Evolutionary conservation across 1,284 basidiomycete species (phyloP), one percentile per base, ranked within the genome.

Genomic region (Trichosporon sp.): DNA sequence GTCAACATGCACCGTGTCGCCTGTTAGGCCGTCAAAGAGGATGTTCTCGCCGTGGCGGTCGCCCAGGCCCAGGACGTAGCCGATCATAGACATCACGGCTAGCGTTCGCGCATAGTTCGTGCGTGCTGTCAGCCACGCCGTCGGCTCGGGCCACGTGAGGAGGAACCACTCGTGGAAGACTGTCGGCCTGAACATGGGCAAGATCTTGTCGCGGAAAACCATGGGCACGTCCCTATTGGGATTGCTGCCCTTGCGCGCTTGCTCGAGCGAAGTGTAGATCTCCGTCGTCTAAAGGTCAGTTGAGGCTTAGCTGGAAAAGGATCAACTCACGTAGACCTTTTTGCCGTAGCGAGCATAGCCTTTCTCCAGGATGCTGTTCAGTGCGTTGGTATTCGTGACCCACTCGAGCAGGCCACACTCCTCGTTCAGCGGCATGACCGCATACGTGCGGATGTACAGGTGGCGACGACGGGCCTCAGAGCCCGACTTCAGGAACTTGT

Each of bases 1-100:
- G 80, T 99, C 96, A 57, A 99, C 95, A 72, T 99, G 96, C 2
- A 99, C 90, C 2, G 91, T 87, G 74, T 97, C 95, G 3, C 96
- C 96, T 0, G 88, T 90, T 64, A 88, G 88, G 2, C 84, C 85
- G 74, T 99, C 96, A 49, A 99, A 87, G 10, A 99, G 83, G 57
- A 99, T 97, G 75, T 99, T 99, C 80, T 99, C 96, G 71, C 91
- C 89, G 77, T 99, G 96, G 54, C 96, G 86, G 79, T 99, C 96
- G 13, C 96, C 96, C n/a, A 99, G 84, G 11, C 94, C 96, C 9
- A 99, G 83, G 34, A 99, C 95, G 71, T 92, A 96, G 21, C 96
- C 96, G 27, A 99, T 92, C 90, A 99, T 99, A 3, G 92, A 96
- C 90, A 98, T 99, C 58, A 99, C 96, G 0, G 96, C 96, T 0